Evolutionary conservation across 2,329 filamentous ascomycete genomes (phyloP), one percentile per base, ranked within the genome.

Genomic region (Harringtonia aguacate): DNA sequence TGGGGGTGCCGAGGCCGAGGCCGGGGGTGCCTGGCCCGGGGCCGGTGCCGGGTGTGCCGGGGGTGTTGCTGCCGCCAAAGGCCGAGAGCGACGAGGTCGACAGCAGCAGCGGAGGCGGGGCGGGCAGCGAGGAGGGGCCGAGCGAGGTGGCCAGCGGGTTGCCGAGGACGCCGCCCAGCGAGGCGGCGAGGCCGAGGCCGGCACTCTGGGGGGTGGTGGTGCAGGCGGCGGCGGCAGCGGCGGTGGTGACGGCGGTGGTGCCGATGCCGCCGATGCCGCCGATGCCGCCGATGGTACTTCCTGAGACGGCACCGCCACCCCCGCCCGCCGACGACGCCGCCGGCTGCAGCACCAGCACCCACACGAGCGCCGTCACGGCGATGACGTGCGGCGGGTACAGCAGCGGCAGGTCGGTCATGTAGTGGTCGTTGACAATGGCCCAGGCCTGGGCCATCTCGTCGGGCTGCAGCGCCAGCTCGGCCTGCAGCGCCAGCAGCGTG

Each of bases 391-490:
- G 89, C 13, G 88, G 73, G 56, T 88, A 84, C 0, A 94, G 72
- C 14, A 95, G 70, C 2, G 86, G 86, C n/a, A 95, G 70, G 58
- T 95, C 89, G 8, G 89, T 95, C 63, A 94, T 81, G 65, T 86
- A 95, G 59, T 86, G 84, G 60, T 95, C 89, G 63, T 95, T 95
- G 58, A 95, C 81, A 48, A 95, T 79, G 2, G 79, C 84, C 69
- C 84, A 84, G 27, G 87, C 85, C 28, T 94, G 71, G 37, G 78
- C 74, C 24, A 79, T 71, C 57, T 95, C 89, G 49, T 95, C 89
- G 46, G 79, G 75, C n/a, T 76, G 77, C 36, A 95, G 69, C 38
- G 70, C 68, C 46, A 95, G 74, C 46, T 84, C 77, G 42, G 69
- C 66, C 51, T 86, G 80, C 36, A 94, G 69, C 36, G 81, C 79